A percentile compares a stretch with the other conserved stretches of the same genome.
These are phyloP conservation scores for Aquanectria penicillioides DNA, from an alignment of 2,329 filamentous ascomycete genomes.

Conservation along the genomic window DNA sequence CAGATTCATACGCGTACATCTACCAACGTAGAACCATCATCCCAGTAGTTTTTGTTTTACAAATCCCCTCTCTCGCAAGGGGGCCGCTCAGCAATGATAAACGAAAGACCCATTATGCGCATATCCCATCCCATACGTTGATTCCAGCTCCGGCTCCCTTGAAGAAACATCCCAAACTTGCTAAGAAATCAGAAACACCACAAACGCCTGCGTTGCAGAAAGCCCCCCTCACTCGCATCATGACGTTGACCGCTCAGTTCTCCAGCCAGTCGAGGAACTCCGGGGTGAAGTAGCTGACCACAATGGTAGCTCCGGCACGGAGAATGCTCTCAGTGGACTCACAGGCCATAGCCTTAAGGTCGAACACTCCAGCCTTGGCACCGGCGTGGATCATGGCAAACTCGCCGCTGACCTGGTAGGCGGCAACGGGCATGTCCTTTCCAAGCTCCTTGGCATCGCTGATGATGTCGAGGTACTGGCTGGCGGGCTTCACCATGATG, in stretches of 20 bases:
- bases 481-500: conserved; percentile 99
- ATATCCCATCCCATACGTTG: conserved; percentile 13
- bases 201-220: conserved; percentile 25
- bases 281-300: conserved; percentile 94
- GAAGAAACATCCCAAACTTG: conserved; percentile 24
- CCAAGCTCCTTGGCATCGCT: conserved; percentile 95
- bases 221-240: conserved; percentile 8
- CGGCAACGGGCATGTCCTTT: conserved; percentile 89
- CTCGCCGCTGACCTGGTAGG: conserved; percentile 97
- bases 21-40: background rate
- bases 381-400: conserved; percentile 98
- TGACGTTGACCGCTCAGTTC: conserved; percentile 48
- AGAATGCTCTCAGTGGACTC: conserved; percentile 95
- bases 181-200: conserved; percentile 23
- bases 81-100: background rate
- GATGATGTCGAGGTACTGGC: conserved; percentile 96
- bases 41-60: conserved; percentile 4
- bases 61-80: conserved; percentile 3
- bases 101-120: conserved; percentile 16
- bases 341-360: conserved; percentile 92
- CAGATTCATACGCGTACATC: background rate
- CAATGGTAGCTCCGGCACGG: conserved; percentile 89
- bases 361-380: conserved; percentile 95
- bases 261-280: conserved; percentile 77
- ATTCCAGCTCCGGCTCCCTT: conserved; percentile 21